Conservation (phyloP, 108 stramenopile species). For the Seminavis robusta region DNA sequence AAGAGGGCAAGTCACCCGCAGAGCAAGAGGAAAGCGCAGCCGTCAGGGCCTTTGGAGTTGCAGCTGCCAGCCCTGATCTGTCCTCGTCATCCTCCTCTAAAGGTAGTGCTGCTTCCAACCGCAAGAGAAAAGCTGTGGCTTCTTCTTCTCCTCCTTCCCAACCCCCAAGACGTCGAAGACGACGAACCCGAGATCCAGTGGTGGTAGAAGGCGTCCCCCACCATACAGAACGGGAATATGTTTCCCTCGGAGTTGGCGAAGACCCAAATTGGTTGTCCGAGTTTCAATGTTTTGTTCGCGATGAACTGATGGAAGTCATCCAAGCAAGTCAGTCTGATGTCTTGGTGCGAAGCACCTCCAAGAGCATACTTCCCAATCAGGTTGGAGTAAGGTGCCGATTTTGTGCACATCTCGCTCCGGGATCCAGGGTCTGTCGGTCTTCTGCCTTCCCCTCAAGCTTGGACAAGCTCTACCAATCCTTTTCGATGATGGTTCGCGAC, state of each 20-base stretch:
- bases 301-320: conserved; percentile 37
- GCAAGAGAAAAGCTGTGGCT: too few relatives aligned
- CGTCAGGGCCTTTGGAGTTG: too few relatives aligned
- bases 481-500: conserved; percentile 49
- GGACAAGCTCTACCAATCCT: conserved; percentile 39
- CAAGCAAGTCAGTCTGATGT: conserved; percentile 33
- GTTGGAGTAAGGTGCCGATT: conserved; percentile 45
- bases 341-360: conserved; percentile 16
- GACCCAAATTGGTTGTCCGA: conserved; percentile 48
- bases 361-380: conserved; percentile 27
- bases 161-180: too few relatives aligned
- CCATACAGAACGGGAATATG: too few relatives aligned
- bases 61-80: too few relatives aligned
- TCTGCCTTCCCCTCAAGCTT: conserved; percentile 39
- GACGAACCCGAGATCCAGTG: too few relatives aligned
- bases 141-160: too few relatives aligned
- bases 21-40: too few relatives aligned
- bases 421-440: conserved; percentile 24
- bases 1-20: too few relatives aligned
- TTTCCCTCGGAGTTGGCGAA: conserved; percentile 37
- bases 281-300: conserved; percentile 46
- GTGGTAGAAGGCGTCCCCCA: too few relatives aligned
- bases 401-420: conserved; percentile 32
- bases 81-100: too few relatives aligned
- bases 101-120: too few relatives aligned